Conservation (phyloP, 768 basidiomycete species). For the Cubamyces sp. region DNA sequence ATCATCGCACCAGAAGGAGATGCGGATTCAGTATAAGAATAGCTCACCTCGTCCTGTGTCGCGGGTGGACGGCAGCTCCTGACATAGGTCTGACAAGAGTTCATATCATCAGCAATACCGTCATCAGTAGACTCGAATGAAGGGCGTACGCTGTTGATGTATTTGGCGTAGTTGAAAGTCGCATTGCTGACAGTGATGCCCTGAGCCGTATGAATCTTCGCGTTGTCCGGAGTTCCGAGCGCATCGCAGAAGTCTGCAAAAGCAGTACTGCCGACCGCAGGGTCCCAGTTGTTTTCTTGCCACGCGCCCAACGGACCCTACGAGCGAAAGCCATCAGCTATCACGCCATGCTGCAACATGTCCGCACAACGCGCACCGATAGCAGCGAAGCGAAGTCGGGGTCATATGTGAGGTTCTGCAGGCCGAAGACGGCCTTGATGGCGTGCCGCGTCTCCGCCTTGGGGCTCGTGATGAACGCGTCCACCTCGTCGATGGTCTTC, state of each 20-base stretch:
- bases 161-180: slow-evolving; percentile 74
- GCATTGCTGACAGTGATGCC: slow-evolving; percentile 53
- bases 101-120: background rate
- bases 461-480: slow-evolving; percentile 57
- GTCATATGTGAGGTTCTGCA: slow-evolving; percentile 66
- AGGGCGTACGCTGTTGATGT: slow-evolving; percentile 65
- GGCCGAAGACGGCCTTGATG: slow-evolving; percentile 80
- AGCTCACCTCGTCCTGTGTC: slow-evolving; percentile 54
- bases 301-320: slow-evolving; percentile 70
- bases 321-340: background rate
- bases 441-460: slow-evolving; percentile 41
- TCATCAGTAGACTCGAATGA: background rate
- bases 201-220: slow-evolving; percentile 36
- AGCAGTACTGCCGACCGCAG: slow-evolving; percentile 55
- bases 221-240: slow-evolving; percentile 40
- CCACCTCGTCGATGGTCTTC: slow-evolving; percentile 62
- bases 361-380: slow-evolving; percentile 44
- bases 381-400: slow-evolving; percentile 80
- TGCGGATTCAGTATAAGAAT: too few species aligned
- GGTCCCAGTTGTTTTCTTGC: slow-evolving; percentile 91
- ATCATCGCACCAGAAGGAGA: background rate
- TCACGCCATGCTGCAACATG: background rate
- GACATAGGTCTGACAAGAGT: slow-evolving; percentile 36
- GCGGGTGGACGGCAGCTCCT: slow-evolving; percentile 40
- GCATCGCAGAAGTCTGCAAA: slow-evolving; percentile 73